phyloP scores from a whole-genome alignment of 768 basidiomycete species.

The Hydnomerulius pinastri region DNA sequence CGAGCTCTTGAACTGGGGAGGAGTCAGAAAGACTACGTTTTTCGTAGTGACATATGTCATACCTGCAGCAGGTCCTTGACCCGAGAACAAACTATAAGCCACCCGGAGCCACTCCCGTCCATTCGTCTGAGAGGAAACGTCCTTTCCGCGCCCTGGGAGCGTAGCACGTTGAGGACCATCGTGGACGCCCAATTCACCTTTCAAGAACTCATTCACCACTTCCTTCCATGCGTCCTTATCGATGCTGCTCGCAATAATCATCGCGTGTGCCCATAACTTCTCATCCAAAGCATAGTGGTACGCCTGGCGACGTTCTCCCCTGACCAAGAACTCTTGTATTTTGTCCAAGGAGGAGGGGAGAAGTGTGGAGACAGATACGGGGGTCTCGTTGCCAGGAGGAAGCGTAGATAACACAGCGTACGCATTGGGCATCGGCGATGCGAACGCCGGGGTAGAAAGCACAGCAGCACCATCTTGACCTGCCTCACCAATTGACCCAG shows the following conservation, averaged over 20 bases:
- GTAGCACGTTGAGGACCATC: conserved; percentile 22
- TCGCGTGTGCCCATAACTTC: conserved; percentile 92
- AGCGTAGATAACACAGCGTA: conserved; percentile 16
- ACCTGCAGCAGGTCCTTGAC: conserved; percentile 80
- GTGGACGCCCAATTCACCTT: conserved; percentile 63
- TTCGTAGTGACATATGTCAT: conserved; percentile 23
- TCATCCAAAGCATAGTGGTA: conserved; percentile 87
- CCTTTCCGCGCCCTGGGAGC: conserved; percentile 20
- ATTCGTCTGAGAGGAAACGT: conserved; percentile 33
- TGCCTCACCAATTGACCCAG: conserved; percentile 24
- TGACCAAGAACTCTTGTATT: conserved; percentile 76
- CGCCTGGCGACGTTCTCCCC: conserved; percentile 84
- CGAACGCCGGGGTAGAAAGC: conserved; percentile 31
- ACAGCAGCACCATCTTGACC: conserved; percentile 21
- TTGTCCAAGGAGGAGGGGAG: conserved; percentile 67
- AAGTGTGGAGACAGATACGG: conserved; percentile 61
- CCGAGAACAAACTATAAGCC: conserved; percentile 82
- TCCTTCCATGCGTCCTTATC: conserved; percentile 96
- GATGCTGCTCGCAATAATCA: conserved; percentile 90
- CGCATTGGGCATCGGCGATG: conserved; percentile 24
- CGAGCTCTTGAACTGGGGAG: conserved; percentile 68
- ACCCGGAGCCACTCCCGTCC: conserved; percentile 76
- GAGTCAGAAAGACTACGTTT: conserved; percentile 7
- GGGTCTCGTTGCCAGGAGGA: conserved; percentile 43
- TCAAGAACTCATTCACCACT: conserved; percentile 82